Conservation (phyloP, 495 filamentous ascomycete species). For the Xylona heveae region DNA sequence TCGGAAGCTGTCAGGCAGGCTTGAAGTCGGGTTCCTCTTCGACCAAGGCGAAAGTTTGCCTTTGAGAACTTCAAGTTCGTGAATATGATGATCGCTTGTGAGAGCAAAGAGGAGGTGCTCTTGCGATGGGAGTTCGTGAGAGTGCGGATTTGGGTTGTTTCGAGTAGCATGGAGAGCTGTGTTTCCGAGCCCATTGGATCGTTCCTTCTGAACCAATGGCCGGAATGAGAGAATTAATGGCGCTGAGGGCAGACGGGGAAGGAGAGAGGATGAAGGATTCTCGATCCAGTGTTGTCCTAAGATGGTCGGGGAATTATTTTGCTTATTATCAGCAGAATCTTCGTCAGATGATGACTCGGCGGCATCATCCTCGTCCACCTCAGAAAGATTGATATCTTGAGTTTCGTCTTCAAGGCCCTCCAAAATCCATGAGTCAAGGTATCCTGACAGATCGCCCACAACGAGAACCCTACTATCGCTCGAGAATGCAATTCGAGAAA, state of each 20-base stretch:
- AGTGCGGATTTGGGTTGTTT: slow-evolving; percentile 24
- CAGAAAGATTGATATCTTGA: slow-evolving; percentile 14
- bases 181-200: slow-evolving; percentile 10
- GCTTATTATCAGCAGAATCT: slow-evolving; percentile 3
- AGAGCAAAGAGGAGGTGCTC: slow-evolving; percentile 51
- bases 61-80: slow-evolving; percentile 51
- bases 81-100: slow-evolving; percentile 52
- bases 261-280: slow-evolving; percentile 41
- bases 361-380: slow-evolving; percentile 7
- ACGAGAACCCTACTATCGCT: slow-evolving; percentile 59
- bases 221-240: slow-evolving; percentile 59
- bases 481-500: slow-evolving; percentile 60
- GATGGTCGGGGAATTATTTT: slow-evolving; percentile 7
- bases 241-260: slow-evolving; percentile 56
- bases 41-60: slow-evolving; percentile 73
- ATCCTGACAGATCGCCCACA: slow-evolving; percentile 61
- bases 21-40: slow-evolving; percentile 51
- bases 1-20: slow-evolving; percentile 50
- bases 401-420: slow-evolving; percentile 27
- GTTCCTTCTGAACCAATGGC: slow-evolving; percentile 20
- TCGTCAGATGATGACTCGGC: slow-evolving; percentile 12
- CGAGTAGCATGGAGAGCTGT: slow-evolving; percentile 20
- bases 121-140: slow-evolving; percentile 16
- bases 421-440: slow-evolving; percentile 69
- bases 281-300: slow-evolving; percentile 37